Conservation (phyloP, 169 alveolate species). For the Pseudocohnilembus persalinus region DNA sequence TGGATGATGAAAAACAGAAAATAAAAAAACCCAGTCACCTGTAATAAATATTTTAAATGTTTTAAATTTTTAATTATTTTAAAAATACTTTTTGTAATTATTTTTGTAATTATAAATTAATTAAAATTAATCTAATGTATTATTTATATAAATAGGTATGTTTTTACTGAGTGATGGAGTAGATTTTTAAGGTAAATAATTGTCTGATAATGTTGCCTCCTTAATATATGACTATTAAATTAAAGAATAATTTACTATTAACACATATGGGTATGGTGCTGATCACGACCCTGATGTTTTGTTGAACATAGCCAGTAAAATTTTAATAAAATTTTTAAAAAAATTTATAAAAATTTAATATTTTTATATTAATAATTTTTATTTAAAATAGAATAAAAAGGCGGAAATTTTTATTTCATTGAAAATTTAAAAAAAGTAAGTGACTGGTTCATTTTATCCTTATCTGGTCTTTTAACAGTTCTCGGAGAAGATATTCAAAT, state of each 20-base stretch:
- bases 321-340: too few relatives aligned
- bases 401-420: slow-evolving; percentile 56
- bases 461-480: slow-evolving; percentile 54
- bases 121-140: too few relatives aligned
- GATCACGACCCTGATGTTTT: slow-evolving; percentile 62
- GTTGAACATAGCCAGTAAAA: slow-evolving; percentile 38
- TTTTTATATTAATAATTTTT: too few relatives aligned
- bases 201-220: slow-evolving; percentile 21
- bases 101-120: too few relatives aligned
- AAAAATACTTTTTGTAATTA: too few relatives aligned
- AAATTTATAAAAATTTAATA: too few relatives aligned
- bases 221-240: slow-evolving; percentile 25
- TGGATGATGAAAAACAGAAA: slow-evolving; percentile 45
- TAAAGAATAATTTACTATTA: slow-evolving; percentile 40
- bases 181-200: slow-evolving; percentile 32
- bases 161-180: slow-evolving; percentile 59
- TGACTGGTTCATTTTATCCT: slow-evolving; percentile 56
- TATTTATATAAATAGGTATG: slow-evolving; percentile 16
- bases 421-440: slow-evolving; percentile 53
- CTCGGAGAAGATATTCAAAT: slow-evolving; percentile 50
- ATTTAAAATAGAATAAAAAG: slow-evolving; percentile 37
- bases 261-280: slow-evolving; percentile 62
- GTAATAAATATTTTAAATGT: neutral
- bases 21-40: slow-evolving; percentile 32
- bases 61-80: too few relatives aligned